Base-by-base conservation (phyloP, 179 eudicot species). In the Pouteria campechiana region DNA sequence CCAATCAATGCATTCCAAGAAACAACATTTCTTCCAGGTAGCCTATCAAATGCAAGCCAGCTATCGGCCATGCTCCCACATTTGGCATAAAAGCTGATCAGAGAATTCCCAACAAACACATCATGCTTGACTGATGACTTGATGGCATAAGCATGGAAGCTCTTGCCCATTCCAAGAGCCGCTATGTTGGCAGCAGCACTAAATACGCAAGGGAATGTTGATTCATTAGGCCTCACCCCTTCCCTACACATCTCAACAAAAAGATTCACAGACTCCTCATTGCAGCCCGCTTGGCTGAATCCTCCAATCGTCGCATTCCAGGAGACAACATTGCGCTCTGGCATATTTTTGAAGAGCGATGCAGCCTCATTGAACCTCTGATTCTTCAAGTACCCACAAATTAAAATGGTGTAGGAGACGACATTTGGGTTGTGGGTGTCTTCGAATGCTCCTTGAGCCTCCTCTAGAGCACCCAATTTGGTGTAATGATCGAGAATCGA, bases 271-370 rank as follows among this genome's bases (percentile, higher is more conserved):
- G 79, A 78, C 16, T 76, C 75, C 54, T 76, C 83, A n/a, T 68
- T 68, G 6, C 22, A 41, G 9, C 79, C 83, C 3, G 12, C 54
- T 48, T 61, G 75, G 52, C 83, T 62, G 39, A 34, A 65, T 35
- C 83, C 75, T 6, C 70, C 52, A 34, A 76, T 72, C 79, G 72
- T 62, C 4, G 73, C 67, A 38, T 76, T 76, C 83, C 79, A 76
- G 2, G 70, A 50, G 46, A 76, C 65, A 17, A 61, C 83, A 49
- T 72, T 76, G 13, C 57, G 68, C 60, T 72, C 70, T 0, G 83
- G 83, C 65, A 76, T 76, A 5, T 34, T 19, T 37, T 28, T 17
- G 25, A 76, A 76, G 15, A 76, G 19, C 39, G 3, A 38, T 6
- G 38, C 13, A 10, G 73, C 83, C n/a, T 72, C 73, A 25, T 61